Evolutionary conservation across 108 stramenopile species (phyloP).

Genomic region (Nitzschia palea): DNA sequence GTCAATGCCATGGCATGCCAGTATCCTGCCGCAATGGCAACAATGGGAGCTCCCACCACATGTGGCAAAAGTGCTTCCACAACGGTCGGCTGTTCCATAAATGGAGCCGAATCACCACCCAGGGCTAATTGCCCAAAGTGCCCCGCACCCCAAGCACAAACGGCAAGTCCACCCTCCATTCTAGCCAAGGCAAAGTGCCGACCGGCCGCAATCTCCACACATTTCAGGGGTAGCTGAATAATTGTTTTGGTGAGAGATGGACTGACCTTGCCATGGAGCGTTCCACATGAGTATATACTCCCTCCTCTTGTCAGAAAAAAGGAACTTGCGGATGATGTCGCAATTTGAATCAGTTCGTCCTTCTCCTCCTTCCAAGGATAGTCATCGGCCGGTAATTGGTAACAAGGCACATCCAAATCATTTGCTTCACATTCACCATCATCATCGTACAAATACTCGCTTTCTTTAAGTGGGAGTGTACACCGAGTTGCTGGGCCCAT

Average conservation of each 20-base stretch:
- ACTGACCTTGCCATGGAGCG: constrained; percentile 24
- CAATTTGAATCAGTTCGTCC: constrained; percentile 24
- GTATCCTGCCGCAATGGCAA: constrained; percentile 65
- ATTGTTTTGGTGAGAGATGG: constrained; percentile 19
- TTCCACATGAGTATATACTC: constrained; percentile 32
- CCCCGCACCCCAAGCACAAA: constrained; percentile 82
- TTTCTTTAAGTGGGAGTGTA: background rate
- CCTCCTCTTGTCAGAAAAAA: constrained; percentile 34
- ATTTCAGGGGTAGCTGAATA: constrained; percentile 39
- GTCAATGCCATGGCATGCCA: constrained; percentile 77
- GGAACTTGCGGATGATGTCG: constrained; percentile 15
- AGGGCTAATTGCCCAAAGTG: constrained; percentile 88
- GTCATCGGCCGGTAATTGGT: background rate
- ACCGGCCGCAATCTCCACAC: constrained; percentile 52
- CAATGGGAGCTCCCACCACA: constrained; percentile 56
- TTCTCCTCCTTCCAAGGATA: constrained; percentile 30
- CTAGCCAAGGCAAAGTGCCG: constrained; percentile 51
- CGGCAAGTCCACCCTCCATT: constrained; percentile 62
- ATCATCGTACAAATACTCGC: background rate
- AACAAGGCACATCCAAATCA: background rate
- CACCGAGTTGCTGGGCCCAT: constrained; percentile 24
- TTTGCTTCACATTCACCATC: background rate
- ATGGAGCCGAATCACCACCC: constrained; percentile 44
- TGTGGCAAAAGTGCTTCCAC: constrained; percentile 69
- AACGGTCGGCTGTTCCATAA: constrained; percentile 48